Conservation (phyloP, 192 early-diverging fungal species). For the Linnemannia elongata region DNA sequence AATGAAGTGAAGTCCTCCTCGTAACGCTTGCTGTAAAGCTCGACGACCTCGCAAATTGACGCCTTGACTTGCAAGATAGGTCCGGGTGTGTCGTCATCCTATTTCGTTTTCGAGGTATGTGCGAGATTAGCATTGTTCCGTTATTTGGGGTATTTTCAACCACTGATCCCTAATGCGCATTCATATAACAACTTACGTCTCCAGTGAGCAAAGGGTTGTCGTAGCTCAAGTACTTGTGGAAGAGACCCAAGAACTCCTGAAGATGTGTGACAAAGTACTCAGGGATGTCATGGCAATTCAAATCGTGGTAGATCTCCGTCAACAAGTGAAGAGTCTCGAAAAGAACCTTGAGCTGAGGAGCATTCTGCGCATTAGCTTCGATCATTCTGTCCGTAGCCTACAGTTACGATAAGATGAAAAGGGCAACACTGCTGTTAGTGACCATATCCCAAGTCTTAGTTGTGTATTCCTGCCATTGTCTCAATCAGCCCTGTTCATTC, state of each 20-base stretch:
- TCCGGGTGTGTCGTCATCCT: constrained; percentile 91
- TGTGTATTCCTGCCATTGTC: neutral
- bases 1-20: constrained; percentile 90
- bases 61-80: constrained; percentile 91
- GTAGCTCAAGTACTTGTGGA: constrained; percentile 92
- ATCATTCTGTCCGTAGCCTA: constrained; percentile 87
- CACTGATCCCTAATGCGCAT: neutral
- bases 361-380: constrained; percentile 73
- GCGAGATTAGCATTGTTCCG: neutral
- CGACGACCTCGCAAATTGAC: constrained; percentile 93
- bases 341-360: constrained; percentile 75
- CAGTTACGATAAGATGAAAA: neutral
- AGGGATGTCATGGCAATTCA: constrained; percentile 97
- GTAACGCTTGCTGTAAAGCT: constrained; percentile 91
- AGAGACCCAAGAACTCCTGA: constrained; percentile 81
- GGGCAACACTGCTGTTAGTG: neutral
- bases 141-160: neutral
- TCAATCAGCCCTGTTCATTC: neutral
- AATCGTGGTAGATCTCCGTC: constrained; percentile 92
- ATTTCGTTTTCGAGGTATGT: neutral
- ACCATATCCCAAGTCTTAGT: neutral
- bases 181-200: constrained; percentile 56
- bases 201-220: constrained; percentile 77
- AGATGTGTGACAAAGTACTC: constrained; percentile 97
- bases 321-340: constrained; percentile 83